These are phyloP conservation scores for Darksidea phi DNA, from an alignment of 495 filamentous ascomycete genomes.

Conservation along the genomic window DNA sequence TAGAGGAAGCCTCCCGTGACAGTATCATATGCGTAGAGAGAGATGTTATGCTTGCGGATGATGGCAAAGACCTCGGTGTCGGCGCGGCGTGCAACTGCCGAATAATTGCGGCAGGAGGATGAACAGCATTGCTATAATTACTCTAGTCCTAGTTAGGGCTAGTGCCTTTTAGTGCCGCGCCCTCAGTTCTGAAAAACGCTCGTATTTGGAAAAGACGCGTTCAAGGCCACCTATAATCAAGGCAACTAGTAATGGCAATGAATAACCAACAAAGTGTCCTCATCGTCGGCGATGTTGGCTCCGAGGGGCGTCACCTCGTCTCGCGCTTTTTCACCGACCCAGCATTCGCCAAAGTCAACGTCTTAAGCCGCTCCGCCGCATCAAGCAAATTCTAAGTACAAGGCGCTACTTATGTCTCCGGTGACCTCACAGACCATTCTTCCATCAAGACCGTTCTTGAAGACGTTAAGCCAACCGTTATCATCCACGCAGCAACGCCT, in stretches of 20 bases:
- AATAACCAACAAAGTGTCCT: not conserved
- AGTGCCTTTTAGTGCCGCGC: too few species aligned
- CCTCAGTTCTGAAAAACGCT: too few species aligned
- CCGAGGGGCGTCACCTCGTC: slow-evolving; percentile 13
- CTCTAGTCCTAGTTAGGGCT: too few species aligned
- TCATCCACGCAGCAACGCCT: slow-evolving; percentile 18
- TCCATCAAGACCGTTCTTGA: not conserved
- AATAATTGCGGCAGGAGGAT: slow-evolving; percentile 51
- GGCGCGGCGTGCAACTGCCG: slow-evolving; percentile 43
- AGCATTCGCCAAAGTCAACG: not conserved
- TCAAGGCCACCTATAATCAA: too few species aligned
- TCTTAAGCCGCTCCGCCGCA: slow-evolving; percentile 18
- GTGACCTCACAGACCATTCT: slow-evolving; percentile 1
- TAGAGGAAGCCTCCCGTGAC: slow-evolving; percentile 23
- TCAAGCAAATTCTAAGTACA: not conserved
- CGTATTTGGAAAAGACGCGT: too few species aligned
- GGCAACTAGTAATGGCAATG: not conserved
- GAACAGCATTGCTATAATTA: slow-evolving; percentile 47
- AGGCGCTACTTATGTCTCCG: slow-evolving; percentile 8
- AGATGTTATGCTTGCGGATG: slow-evolving; percentile 48
- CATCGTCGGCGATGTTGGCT: slow-evolving; percentile 10
- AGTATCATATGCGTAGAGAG: slow-evolving; percentile 45
- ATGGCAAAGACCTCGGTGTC: slow-evolving; percentile 50
- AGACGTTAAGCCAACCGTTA: slow-evolving; percentile 2
- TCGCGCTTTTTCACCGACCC: not conserved